Percentiles rank a stretch among this genome's conserved stretches.
Evolutionary conservation across 805 yeast genomes (phyloP).

Genomic region (Candida jianshihensis): DNA sequence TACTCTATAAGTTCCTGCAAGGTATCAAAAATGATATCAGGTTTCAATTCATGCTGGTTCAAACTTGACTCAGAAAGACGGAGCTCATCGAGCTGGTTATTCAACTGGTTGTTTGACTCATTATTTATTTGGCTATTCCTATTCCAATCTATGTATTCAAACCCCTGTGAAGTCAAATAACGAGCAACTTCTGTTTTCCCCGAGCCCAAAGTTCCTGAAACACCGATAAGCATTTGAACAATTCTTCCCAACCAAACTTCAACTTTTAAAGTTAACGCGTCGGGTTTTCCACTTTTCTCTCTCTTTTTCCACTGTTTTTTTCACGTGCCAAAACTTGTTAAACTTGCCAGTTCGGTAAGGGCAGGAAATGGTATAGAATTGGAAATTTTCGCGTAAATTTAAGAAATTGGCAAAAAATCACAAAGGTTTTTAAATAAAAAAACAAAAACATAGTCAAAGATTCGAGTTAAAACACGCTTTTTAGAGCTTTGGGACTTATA

Average conservation of each 20-base stretch:
- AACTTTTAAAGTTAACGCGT: neutral
- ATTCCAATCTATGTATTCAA: constrained; percentile 28
- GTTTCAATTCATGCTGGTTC: constrained; percentile 11
- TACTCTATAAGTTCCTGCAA: constrained; percentile 44
- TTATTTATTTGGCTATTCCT: constrained; percentile 1
- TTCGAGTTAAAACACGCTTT: too few relatives aligned
- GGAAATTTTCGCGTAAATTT: too few relatives aligned
- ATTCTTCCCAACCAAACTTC: neutral
- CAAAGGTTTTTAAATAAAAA: too few relatives aligned
- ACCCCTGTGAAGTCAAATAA: constrained; percentile 50
- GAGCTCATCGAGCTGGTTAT: constrained; percentile 9
- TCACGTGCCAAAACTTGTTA: too few relatives aligned
- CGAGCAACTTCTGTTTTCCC: constrained; percentile 62
- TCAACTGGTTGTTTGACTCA: constrained; percentile 1
- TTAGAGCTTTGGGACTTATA: too few relatives aligned
- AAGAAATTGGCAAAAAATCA: too few relatives aligned
- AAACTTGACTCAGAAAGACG: constrained; percentile 7
- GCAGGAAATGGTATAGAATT: too few relatives aligned
- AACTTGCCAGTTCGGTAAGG: too few relatives aligned
- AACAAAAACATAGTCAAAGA: too few relatives aligned
- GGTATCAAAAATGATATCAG: constrained; percentile 28
- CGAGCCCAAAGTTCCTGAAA: constrained; percentile 62
- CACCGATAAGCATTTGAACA: constrained; percentile 57
- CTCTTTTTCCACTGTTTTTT: too few relatives aligned
- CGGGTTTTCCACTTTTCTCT: neutral